Base-by-base conservation (phyloP, 169 alveolate genomes). In the Eimeria praecox region DNA sequence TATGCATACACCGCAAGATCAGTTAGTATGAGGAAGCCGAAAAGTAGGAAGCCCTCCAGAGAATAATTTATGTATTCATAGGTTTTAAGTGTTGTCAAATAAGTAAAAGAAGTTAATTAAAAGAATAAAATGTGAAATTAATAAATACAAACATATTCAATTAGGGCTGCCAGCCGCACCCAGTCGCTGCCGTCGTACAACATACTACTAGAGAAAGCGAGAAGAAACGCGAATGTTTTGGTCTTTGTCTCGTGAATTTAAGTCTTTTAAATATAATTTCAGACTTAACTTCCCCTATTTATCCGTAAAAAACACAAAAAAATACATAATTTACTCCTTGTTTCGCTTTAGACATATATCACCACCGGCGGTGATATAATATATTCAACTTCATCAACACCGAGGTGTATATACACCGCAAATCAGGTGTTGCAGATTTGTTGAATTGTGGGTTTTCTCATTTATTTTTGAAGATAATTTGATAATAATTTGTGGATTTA, bases 151-250 rank as follows among this genome's bases (percentile, higher is more conserved):
- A 64, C n/a, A 9, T 33, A 64, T 16, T 24, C 75, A 64, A 64
- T n/a, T n/a, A 64, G 75, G 75, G 75, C 75, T 64, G 75, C n/a
- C 27, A n/a, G 30, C 75, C 14, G 75, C 75, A 33, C 75, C 40
- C 75, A 10, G 75, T n/a, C 5, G 75, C 75, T 64, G 75, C 75
- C 38, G 75, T 33, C n/a, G n/a, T n/a, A n/a, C n/a, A n/a, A n/a
- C n/a, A n/a, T n/a, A n/a, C n/a, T n/a, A n/a, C n/a, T n/a, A n/a
- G n/a, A n/a, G n/a, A n/a, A n/a, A n/a, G n/a, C n/a, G n/a, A n/a
- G n/a, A n/a, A n/a, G n/a, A n/a, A n/a, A n/a, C n/a, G n/a, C n/a
- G n/a, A n/a, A n/a, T n/a, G n/a, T 24, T 64, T 49, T 49, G 59
- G 75, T n/a, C 9, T n/a, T 64, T 64, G 75, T 64, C n/a, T 64